phyloP scores from a whole-genome alignment of 176 grass and related monocot genomes.

The Carex scoparia region DNA sequence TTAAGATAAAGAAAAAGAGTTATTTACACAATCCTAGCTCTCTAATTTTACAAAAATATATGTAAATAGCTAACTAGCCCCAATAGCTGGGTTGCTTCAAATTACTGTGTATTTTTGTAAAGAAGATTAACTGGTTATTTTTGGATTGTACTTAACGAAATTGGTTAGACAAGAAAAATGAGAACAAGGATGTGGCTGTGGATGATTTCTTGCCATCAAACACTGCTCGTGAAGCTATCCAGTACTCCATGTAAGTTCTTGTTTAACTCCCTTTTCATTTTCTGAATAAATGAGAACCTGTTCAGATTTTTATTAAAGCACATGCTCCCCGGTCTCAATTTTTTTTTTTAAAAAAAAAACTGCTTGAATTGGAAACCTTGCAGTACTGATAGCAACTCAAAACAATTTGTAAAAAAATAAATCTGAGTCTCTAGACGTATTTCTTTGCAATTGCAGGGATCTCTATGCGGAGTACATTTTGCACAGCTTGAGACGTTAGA shows the following conservation, averaged over 20 bases:
- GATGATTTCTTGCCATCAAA: constrained; percentile 42
- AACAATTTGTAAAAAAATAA: background rate
- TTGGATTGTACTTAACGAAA: background rate
- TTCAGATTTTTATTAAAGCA: background rate
- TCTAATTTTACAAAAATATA: too few relatives aligned
- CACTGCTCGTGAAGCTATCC: constrained; percentile 48
- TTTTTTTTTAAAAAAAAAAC: background rate
- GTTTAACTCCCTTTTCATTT: background rate
- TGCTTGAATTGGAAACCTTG: background rate
- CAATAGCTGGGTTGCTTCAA: background rate
- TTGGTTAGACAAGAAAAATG: constrained; percentile 67
- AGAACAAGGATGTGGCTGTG: constrained; percentile 70
- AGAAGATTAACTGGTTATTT: background rate
- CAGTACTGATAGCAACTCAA: background rate
- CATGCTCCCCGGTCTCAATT: background rate
- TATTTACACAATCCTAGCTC: too few relatives aligned
- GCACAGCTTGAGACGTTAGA: constrained; percentile 51
- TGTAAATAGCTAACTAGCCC: too few relatives aligned
- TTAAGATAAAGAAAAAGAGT: too few relatives aligned
- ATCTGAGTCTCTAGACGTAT: background rate
- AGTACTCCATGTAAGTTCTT: constrained; percentile 60
- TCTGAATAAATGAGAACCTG: too few relatives aligned
- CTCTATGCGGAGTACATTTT: constrained; percentile 47
- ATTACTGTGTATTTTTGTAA: background rate
- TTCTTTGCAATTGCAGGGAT: constrained; percentile 33